These are phyloP conservation scores for Daldinia childiae DNA, from an alignment of 495 filamentous ascomycete species.

Conservation along the genomic window DNA sequence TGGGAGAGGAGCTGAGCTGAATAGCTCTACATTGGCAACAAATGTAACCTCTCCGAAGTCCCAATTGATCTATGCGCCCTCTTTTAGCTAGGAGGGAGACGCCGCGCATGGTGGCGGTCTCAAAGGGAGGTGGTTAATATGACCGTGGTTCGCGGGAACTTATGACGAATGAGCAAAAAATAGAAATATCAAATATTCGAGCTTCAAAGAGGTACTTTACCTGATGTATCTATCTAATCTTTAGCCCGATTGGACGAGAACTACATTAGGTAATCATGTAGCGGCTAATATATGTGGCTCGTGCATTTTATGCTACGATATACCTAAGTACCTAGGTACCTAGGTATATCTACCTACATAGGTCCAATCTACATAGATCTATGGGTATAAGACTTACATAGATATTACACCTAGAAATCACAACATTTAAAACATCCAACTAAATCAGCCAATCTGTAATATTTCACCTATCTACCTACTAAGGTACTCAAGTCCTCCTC, in stretches of 20 bases:
- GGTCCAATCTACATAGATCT: no score
- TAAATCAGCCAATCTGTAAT: conserved; percentile 1
- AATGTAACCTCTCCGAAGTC: conserved; percentile 42
- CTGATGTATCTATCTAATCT: background rate
- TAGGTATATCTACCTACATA: no score
- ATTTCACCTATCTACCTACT: conserved; percentile 5
- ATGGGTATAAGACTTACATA: background rate
- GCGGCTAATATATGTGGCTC: background rate
- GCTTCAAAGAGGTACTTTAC: background rate
- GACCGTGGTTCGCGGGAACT: conserved; percentile 12
- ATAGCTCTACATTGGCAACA: conserved; percentile 62
- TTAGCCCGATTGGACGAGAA: background rate
- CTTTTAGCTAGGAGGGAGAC: conserved; percentile 39
- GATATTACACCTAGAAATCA: background rate
- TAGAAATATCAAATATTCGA: conserved; percentile 3
- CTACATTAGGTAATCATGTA: background rate
- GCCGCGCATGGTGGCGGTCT: conserved; percentile 43
- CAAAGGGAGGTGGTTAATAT: background rate
- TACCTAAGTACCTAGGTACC: background rate
- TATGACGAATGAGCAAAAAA: conserved; percentile 34
- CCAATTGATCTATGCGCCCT: conserved; percentile 36
- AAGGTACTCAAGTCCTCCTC: background rate
- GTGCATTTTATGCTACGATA: background rate
- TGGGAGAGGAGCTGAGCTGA: conserved; percentile 63
- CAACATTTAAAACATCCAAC: background rate